Base-by-base conservation (phyloP, 2,329 filamentous ascomycete genomes). In the Diaporthe sp. region DNA sequence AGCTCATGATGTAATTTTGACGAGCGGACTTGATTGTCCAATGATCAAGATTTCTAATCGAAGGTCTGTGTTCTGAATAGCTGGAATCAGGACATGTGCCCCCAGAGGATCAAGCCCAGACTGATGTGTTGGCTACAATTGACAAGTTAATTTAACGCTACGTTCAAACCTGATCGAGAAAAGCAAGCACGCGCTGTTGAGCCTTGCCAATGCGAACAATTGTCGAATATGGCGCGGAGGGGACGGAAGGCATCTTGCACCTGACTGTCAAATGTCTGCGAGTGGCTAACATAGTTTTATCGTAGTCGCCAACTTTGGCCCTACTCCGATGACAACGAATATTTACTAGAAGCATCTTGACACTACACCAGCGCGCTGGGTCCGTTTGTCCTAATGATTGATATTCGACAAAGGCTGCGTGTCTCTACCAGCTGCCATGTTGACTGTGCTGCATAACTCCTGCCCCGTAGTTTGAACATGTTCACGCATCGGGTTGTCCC, bases 401-500 rank as follows among this genome's bases (percentile, higher is more conserved):
- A 39, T 68, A 53, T 28, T 39, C 39, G 65, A 68, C 31, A 42
- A 39, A 55, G 3, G 34, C 34, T 22, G 31, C 49, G 49, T 31
- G 9, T 53, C 31, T 39, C 49, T 55, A 39, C 34, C 49, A 42
- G 65, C 49, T 70, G 49, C 49, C 34, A 12, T 28, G 10, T 65
- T 15, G 46, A 34, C 31, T 70, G 65, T 42, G 49, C 10, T 53
- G 49, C 46, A 15, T 67, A 70, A 70, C 31, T 70, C 65, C 49
- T 42, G 34, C 15, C 49, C 65, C 34, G n/a, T 55, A 70, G 65
- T 39, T 39, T 28, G 49, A 55, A 70, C 46, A 70, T 55, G 49
- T 28, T 46, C 37, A 65, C 51, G 22, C 28, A 49, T 60, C 51
- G 51, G 28, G n/a, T 61, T 73, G 71, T 61, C 31, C 71, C 39